These are phyloP conservation scores for Aristolochia californica DNA, from an alignment of 164 flowering plant genomes.

Conservation along the genomic window DNA sequence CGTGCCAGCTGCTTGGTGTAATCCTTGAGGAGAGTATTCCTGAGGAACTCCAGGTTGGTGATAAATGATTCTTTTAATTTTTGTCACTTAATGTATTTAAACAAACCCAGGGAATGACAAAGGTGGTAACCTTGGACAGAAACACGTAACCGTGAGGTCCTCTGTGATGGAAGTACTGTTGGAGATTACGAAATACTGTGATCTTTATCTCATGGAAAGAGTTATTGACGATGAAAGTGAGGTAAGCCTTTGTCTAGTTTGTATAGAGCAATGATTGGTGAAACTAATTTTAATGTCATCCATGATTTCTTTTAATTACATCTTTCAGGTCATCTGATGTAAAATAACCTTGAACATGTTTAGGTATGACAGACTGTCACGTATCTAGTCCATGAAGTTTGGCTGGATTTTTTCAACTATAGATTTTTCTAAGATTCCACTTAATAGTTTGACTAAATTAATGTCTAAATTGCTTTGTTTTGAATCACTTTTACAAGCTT, in stretches of 20 bases:
- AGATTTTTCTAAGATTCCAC: too few species aligned
- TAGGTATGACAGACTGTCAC: too few species aligned
- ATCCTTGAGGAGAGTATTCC: conserved; percentile 82
- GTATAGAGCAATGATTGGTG: not conserved
- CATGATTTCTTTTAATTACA: too few species aligned
- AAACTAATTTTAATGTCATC: not conserved
- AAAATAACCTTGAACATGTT: too few species aligned
- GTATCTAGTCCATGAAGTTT: too few species aligned
- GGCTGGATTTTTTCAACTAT: too few species aligned
- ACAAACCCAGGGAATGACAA: not conserved
- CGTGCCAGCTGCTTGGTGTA: conserved; percentile 87
- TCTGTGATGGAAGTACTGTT: conserved; percentile 78
- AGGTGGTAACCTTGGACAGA: conserved; percentile 28
- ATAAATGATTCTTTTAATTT: not conserved
- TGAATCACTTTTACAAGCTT: not conserved
- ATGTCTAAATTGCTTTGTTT: too few species aligned
- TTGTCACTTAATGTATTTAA: not conserved
- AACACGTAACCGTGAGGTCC: conserved; percentile 71
- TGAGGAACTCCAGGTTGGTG: conserved; percentile 75
- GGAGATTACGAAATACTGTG: conserved; percentile 89
- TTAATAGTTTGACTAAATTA: too few species aligned
- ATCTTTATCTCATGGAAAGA: conserved; percentile 96
- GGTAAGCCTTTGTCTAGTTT: conserved; percentile 31
- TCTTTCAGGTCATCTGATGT: too few species aligned
- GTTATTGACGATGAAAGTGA: conserved; percentile 88